Percentiles rank a stretch among this genome's conserved stretches.
phyloP scores from a whole-genome alignment of 768 basidiomycete genomes.

The Phanerochaete carnosa region DNA sequence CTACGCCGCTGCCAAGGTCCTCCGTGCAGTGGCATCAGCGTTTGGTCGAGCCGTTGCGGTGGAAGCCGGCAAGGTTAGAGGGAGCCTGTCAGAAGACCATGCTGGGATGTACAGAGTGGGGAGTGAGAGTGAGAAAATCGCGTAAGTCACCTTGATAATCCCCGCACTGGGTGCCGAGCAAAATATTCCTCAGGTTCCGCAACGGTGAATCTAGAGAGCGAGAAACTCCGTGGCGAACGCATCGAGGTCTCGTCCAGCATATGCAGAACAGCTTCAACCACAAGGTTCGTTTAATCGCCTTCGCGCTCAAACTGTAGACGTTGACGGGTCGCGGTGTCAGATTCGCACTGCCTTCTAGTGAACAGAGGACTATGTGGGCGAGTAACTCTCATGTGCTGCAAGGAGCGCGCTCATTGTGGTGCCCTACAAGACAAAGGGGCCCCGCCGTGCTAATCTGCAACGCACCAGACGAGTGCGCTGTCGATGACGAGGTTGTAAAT shows the following conservation, averaged over 20 bases:
- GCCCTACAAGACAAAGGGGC: slow-evolving; percentile 59
- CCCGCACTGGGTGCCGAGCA: not conserved
- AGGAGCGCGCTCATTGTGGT: slow-evolving; percentile 92
- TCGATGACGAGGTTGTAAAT: slow-evolving; percentile 37
- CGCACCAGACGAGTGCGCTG: not conserved
- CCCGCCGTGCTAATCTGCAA: slow-evolving; percentile 20
- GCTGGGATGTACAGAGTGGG: slow-evolving; percentile 83
- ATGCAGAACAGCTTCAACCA: slow-evolving; percentile 92
- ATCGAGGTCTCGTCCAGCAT: slow-evolving; percentile 78
- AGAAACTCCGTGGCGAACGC: slow-evolving; percentile 75
- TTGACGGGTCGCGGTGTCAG: slow-evolving; percentile 32
- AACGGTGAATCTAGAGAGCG: slow-evolving; percentile 83
- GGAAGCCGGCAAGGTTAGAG: slow-evolving; percentile 81
- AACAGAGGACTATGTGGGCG: slow-evolving; percentile 97
- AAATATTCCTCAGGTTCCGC: slow-evolving; percentile 68
- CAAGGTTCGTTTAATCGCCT: slow-evolving; percentile 46
- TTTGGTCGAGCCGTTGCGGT: slow-evolving; percentile 88
- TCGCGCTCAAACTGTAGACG: not conserved
- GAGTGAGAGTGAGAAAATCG: slow-evolving; percentile 89
- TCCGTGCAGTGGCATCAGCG: slow-evolving; percentile 84
- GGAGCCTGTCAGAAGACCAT: slow-evolving; percentile 94
- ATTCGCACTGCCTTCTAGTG: slow-evolving; percentile 90
- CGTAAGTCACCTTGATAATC: slow-evolving; percentile 44
- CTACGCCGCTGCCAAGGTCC: slow-evolving; percentile 77
- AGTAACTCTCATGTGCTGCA: slow-evolving; percentile 91